Evolutionary conservation across 495 filamentous ascomycete genomes (phyloP), one percentile per base, ranked within the genome.

Genomic region (Aspergillus homomorphus): DNA sequence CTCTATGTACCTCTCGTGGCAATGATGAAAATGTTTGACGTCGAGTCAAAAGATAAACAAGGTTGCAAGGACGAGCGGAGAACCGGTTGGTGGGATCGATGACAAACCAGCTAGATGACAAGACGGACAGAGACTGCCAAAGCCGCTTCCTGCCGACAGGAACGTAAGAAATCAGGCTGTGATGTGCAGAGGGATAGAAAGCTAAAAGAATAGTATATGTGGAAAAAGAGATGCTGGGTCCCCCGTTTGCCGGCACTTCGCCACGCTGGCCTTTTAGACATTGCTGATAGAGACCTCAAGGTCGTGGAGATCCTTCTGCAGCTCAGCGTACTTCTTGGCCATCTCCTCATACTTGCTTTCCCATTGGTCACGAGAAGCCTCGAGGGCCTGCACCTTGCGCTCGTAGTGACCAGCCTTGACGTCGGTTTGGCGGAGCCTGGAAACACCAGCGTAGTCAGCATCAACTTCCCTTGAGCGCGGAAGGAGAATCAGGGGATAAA

Each of bases 321-420:
- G 80, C n/a, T 74, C 70, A 58, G 77, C 74, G 80, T 92, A 88
- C 78, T 96, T 96, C 86, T 92, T 88, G 60, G 84, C 69, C 85
- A 94, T 91, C 71, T 97, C 94, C 77, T 97, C 95, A 76, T 92
- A 98, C 81, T 98, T 97, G 75, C 77, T 67, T 81, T 98, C 95
- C 91, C 92, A 96, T 72, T 90, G 81, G 73, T 96, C 91, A 62
- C 89, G 87, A 66, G 90, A 83, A 57, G 81, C 75, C 76, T 99
- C 94, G 62, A 99, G 86, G 64, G 93, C 96, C 73, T 95, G 89
- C 62, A 99, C 94, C 80, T 99, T 97, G 81, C 95, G 95, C 79
- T 98, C 95, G 78, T 91, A 96, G 82, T 99, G 94, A 60, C 93
- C 95, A 71, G 94, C 91, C 81, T 97, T 97, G 77, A 98, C 91